Evolutionary conservation across 169 alveolate genomes (phyloP), one percentile per base, ranked within the genome.

Genomic region (Plasmodium berghei): DNA sequence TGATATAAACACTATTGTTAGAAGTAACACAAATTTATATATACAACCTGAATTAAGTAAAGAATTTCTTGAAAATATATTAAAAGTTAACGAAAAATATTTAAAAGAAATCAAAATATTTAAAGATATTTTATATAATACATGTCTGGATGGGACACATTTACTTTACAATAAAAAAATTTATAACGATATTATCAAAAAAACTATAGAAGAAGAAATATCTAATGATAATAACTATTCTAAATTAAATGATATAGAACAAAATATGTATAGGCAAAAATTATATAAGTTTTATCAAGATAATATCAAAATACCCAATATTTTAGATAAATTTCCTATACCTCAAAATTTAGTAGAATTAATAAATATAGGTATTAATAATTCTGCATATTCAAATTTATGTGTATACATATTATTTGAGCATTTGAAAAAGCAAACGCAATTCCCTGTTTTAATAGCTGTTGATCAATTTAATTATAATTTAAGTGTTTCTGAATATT

Each of bases 1-100:
- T 62, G 96, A 94, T 52, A 75, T 94, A 18, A 94, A 94, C 40
- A 90, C 52, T 54, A 94, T 94, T 69, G 94, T 92, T 14, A 89
- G 96, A 2, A 92, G 95, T 20, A 94, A 94, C 59, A 93, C 96
- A 1, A 94, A 94, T 9, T 90, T 94, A 55, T 94, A 92, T 70
- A 94, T 94, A 9, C 96, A 94, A 92, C 95, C 94, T 63, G 96
- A 94, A 64, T 86, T 94, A 59, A 94, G 95, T 28, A 90, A 74
- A 64, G 89, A 92, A 52, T 94, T 94, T 64, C 71, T 94, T 67
- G 96, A 92, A 58, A 58, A 91, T 49, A 58, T 94, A 24, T 73
- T 92, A 89, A 58, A 72, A 77, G 87, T 70, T 34, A 94, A 94
- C 49, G 92, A 69, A 77, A 64, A 73, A 2, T 83, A 74, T 54